A percentile compares a stretch with the other conserved stretches of the same genome.
Evolutionary conservation across 441 rosid genomes (phyloP).

Genomic region (Arabidopsis hybrid): DNA sequence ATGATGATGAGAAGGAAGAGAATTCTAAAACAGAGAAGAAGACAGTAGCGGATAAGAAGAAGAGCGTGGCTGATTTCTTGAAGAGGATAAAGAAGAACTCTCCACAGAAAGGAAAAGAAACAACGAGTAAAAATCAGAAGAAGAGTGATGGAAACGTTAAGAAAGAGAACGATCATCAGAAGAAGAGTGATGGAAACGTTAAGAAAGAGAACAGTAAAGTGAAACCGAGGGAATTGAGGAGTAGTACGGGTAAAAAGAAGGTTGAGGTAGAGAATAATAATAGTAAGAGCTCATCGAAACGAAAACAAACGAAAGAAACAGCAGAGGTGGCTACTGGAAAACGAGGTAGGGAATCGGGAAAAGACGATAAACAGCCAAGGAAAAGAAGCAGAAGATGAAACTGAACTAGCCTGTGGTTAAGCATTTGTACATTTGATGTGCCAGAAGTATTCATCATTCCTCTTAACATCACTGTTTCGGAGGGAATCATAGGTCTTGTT

Average conservation of each 20-base stretch:
- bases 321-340: constrained; percentile 52
- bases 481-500: constrained; percentile 29
- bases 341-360: constrained; percentile 50
- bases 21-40: constrained; percentile 47
- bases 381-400: constrained; percentile 44
- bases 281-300: constrained; percentile 51
- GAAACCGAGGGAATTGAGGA: constrained; percentile 49
- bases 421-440: constrained; percentile 39
- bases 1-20: constrained; percentile 49
- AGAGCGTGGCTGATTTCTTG: constrained; percentile 69
- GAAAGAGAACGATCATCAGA: constrained; percentile 36
- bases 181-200: constrained; percentile 40
- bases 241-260: constrained; percentile 44
- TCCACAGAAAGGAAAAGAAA: constrained; percentile 46
- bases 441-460: constrained; percentile 24
- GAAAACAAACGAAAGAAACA: constrained; percentile 53
- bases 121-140: constrained; percentile 44
- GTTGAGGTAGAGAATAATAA: constrained; percentile 51
- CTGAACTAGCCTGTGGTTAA: constrained; percentile 14
- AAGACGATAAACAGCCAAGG: constrained; percentile 47
- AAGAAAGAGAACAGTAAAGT: constrained; percentile 47
- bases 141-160: constrained; percentile 39
- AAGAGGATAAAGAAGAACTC: constrained; percentile 67
- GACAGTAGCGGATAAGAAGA: constrained; percentile 52
- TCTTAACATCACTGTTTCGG: constrained; percentile 18